phyloP scores from a whole-genome alignment of 176 grass and related monocot species.

The sorghum (Sorghum bicolor) region DNA sequence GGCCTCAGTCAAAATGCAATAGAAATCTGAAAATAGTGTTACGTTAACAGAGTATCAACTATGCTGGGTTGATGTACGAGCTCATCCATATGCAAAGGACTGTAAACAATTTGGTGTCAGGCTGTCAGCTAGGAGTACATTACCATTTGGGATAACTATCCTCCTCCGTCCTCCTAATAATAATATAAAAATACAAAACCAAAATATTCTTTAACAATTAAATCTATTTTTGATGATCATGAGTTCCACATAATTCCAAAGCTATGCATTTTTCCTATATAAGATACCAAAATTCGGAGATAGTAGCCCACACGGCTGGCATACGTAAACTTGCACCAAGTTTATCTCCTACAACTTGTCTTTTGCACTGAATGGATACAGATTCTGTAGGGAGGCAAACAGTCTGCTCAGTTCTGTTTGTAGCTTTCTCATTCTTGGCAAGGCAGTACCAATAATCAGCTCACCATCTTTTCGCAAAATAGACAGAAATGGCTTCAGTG shows the following conservation, averaged over 20 bases:
- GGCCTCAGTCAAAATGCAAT: background rate
- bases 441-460: background rate
- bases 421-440: background rate
- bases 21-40: too few relatives aligned
- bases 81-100: background rate
- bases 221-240: too few relatives aligned
- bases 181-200: background rate
- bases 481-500: background rate
- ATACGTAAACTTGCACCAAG: background rate
- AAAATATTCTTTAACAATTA: background rate
- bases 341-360: constrained; percentile 15
- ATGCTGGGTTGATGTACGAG: background rate
- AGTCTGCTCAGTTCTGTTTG: background rate
- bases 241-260: background rate
- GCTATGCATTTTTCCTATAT: background rate
- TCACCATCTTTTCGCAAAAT: background rate
- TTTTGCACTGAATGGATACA: background rate
- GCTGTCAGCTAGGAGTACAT: background rate
- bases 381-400: constrained; percentile 1
- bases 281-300: background rate
- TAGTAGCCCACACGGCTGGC: background rate
- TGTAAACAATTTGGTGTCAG: background rate
- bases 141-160: background rate
- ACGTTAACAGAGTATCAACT: background rate
- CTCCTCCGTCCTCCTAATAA: background rate